Conservation (phyloP, 192 early-diverging fungal genomes). For the Rhizophagus sp. region DNA sequence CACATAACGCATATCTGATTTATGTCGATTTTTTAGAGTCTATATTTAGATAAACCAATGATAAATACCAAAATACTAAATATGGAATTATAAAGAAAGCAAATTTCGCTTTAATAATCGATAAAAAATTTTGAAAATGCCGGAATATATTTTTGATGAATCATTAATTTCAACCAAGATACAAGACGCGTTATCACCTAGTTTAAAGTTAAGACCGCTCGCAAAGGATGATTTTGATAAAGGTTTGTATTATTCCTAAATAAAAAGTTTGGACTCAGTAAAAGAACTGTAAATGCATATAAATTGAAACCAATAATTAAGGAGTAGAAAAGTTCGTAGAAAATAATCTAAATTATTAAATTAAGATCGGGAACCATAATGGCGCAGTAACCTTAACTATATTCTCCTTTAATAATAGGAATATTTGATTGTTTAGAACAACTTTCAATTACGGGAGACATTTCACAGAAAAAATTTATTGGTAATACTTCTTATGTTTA, state of each 20-base stretch:
- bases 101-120: neutral
- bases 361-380: too few species aligned
- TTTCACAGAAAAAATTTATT: conserved; percentile 69
- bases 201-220: conserved; percentile 78
- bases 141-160: conserved; percentile 34
- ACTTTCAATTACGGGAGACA: conserved; percentile 77
- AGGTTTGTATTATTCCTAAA: conserved; percentile 40
- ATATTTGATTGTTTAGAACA: conserved; percentile 66
- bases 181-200: conserved; percentile 57
- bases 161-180: conserved; percentile 71
- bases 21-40: too few species aligned
- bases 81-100: too few species aligned
- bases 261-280: too few species aligned
- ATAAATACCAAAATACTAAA: too few species aligned
- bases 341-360: too few species aligned
- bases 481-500: conserved; percentile 37
- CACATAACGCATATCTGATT: too few species aligned
- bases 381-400: neutral
- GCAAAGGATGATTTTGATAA: conserved; percentile 78
- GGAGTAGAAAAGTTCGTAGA: too few species aligned
- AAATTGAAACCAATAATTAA: too few species aligned
- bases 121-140: neutral
- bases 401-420: conserved; percentile 32
- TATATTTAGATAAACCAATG: too few species aligned
- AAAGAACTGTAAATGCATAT: too few species aligned